A percentile compares a stretch with the other conserved stretches of the same genome.
These are phyloP conservation scores for Apiotrichum domesticum DNA, from an alignment of 1,284 basidiomycete genomes.

Conservation along the genomic window DNA sequence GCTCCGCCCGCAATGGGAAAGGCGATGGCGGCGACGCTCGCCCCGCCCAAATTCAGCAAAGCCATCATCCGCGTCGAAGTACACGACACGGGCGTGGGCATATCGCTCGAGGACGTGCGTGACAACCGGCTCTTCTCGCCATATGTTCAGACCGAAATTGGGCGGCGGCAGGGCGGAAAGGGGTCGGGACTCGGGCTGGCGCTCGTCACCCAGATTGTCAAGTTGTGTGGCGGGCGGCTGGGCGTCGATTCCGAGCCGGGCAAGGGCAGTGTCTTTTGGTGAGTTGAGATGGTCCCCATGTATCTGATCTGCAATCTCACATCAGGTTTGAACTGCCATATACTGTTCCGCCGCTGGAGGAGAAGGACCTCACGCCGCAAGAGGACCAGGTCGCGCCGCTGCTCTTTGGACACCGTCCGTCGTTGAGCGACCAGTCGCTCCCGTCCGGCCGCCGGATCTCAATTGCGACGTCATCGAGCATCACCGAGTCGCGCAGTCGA, in stretches of 20 bases:
- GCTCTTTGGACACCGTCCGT: not conserved
- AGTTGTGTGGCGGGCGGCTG: constrained; percentile 69
- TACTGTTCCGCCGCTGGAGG: not conserved
- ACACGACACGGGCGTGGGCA: constrained; percentile 71
- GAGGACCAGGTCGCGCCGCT: not conserved
- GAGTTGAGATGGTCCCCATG: not conserved
- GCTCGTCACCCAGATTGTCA: constrained; percentile 82
- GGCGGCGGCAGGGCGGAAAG: constrained; percentile 75
- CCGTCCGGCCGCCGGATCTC: not conserved
- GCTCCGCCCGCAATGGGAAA: too few species aligned
- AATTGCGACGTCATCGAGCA: not conserved
- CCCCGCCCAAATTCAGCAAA: constrained; percentile 6
- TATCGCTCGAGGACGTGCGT: constrained; percentile 63
- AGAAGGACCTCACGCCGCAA: not conserved
- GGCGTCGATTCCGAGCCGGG: constrained; percentile 51
- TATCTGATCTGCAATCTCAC: not conserved
- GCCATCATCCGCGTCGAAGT: constrained; percentile 69
- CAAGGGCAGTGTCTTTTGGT: constrained; percentile 45
- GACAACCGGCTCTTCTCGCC: constrained; percentile 49
- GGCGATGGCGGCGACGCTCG: not conserved
- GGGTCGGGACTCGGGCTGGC: constrained; percentile 79
- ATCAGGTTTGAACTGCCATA: constrained; percentile 1
- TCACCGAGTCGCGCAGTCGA: not conserved
- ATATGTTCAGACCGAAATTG: constrained; percentile 51
- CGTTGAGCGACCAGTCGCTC: not conserved